Evolutionary conservation across 768 basidiomycete genomes (phyloP).

Genomic region (Agaricus blazei): DNA sequence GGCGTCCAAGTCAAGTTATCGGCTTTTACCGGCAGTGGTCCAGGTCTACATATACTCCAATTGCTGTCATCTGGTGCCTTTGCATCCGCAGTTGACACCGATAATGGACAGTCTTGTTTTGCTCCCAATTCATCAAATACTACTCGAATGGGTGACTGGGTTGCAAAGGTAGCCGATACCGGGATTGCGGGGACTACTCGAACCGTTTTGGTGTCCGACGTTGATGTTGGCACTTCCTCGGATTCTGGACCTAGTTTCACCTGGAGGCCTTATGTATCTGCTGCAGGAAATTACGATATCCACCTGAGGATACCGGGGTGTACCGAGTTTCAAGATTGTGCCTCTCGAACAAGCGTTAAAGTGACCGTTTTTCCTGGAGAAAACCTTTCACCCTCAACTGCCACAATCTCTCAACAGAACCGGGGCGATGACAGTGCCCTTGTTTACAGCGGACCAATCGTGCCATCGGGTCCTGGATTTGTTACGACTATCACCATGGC

Average conservation of each 20-base stretch:
- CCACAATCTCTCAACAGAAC: constrained; percentile 72
- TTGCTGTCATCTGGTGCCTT: constrained; percentile 90
- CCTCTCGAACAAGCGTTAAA: constrained; percentile 71
- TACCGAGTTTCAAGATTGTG: constrained; percentile 73
- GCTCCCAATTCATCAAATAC: constrained; percentile 71
- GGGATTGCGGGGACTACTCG: constrained; percentile 78
- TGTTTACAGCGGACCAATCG: constrained; percentile 80
- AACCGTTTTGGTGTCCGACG: constrained; percentile 62
- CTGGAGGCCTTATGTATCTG: constrained; percentile 90
- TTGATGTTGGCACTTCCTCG: constrained; percentile 58
- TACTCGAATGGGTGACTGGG: constrained; percentile 68
- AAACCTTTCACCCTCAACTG: constrained; percentile 57
- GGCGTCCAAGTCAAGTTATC: constrained; percentile 85
- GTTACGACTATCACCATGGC: constrained; percentile 71
- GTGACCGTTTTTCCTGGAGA: constrained; percentile 79
- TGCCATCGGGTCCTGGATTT: constrained; percentile 69
- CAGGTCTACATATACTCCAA: constrained; percentile 89
- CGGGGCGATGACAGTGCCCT: constrained; percentile 50
- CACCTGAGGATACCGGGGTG: constrained; percentile 89
- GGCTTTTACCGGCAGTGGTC: constrained; percentile 64
- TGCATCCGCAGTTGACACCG: constrained; percentile 60
- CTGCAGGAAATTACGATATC: constrained; percentile 80
- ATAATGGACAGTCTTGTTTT: constrained; percentile 71
- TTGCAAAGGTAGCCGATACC: constrained; percentile 55
- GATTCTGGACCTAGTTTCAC: constrained; percentile 73